A percentile compares a stretch with the other conserved stretches of the same genome.
These are phyloP conservation scores for Solanum chacoense DNA, from an alignment of 305 asterid species.

Conservation along the genomic window DNA sequence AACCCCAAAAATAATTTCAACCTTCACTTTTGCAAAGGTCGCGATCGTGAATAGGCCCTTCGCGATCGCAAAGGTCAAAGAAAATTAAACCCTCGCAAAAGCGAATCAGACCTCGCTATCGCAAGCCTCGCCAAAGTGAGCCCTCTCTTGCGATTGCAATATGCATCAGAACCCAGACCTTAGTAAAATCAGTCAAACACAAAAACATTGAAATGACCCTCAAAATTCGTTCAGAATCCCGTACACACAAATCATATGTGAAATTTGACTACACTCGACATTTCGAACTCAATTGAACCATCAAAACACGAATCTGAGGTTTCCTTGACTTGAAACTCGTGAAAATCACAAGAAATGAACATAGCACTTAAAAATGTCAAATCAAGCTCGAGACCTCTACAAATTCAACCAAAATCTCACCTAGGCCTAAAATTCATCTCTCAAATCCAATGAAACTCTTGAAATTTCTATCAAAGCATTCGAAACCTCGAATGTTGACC, in stretches of 20 bases:
- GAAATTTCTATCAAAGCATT: neutral
- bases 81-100: neutral
- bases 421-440: fast-evolving
- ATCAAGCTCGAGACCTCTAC: neutral
- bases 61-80: neutral
- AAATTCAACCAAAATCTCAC: too few species aligned
- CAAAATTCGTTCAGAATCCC: neutral
- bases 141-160: neutral
- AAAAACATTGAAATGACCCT: neutral
- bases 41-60: neutral
- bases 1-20: neutral
- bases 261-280: neutral
- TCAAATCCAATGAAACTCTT: neutral
- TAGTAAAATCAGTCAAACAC: neutral
- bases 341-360: too few species aligned
- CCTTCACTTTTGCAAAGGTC: neutral
- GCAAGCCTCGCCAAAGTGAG: neutral
- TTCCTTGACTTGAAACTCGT: neutral
- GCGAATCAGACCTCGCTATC: neutral
- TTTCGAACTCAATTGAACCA: neutral
- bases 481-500: neutral
- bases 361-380: neutral
- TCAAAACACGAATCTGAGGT: neutral
- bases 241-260: neutral
- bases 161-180: neutral